Percentiles rank a stretch among this genome's conserved stretches.
phyloP scores from a whole-genome alignment of 2,329 filamentous ascomycete genomes.

The Bertia moriformis region DNA sequence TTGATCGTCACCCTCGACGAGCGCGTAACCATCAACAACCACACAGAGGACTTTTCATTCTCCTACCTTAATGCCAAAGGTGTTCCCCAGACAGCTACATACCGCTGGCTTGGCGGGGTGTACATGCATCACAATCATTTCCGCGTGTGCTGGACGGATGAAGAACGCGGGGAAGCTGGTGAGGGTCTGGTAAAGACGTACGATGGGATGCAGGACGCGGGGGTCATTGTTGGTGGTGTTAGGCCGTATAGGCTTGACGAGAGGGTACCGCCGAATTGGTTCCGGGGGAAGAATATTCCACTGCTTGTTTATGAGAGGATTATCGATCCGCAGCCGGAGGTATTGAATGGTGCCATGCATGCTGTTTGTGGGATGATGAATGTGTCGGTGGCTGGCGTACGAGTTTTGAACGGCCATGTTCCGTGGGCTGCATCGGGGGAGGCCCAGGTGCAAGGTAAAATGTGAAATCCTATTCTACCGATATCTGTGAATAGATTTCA shows the following conservation, averaged over 20 bases:
- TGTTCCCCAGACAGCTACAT: neutral
- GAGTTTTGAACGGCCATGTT: neutral
- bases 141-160: neutral
- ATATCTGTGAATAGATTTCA: no score
- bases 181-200: neutral
- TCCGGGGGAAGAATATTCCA: neutral
- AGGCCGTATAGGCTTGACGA: neutral
- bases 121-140: neutral
- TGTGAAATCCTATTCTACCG: no score
- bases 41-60: neutral
- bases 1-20: neutral
- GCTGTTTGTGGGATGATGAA: neutral
- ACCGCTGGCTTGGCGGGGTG: neutral
- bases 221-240: neutral
- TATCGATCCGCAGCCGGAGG: neutral
- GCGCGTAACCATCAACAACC: neutral
- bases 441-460: no score
- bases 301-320: neutral
- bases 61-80: neutral
- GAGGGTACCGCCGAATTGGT: neutral
- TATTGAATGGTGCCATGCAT: neutral
- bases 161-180: neutral
- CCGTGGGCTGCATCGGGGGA: no score
- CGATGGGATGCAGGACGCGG: neutral
- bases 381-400: neutral